Evolutionary conservation across 2,329 filamentous ascomycete genomes (phyloP), one percentile per base, ranked within the genome.

Genomic region (Cercospora janseana): DNA sequence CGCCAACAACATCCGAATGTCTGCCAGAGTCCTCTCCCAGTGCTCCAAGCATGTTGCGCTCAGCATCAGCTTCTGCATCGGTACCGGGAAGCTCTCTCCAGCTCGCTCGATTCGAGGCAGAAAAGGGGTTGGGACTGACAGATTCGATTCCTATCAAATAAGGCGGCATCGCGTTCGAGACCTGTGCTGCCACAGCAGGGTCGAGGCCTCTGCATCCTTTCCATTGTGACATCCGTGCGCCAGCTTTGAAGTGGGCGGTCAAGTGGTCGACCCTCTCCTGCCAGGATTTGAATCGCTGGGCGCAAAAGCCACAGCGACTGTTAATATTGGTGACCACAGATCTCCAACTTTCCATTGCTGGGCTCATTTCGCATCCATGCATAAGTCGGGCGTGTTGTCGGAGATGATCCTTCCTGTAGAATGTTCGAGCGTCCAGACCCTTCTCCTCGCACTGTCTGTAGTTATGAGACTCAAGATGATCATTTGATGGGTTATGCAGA

Each of bases 361-460:
- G 60, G 74, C 83, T 71, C 63, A 81, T 75, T 55, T 86, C 87
- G 57, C 76, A 77, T 53, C 74, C 73, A 60, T 83, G 80, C 72
- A 82, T 80, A 46, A 83, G 67, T 27, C 79, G 73, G 24, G 83
- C 66, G 63, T 83, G 80, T 59, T 83, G 80, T 42, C 79, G 75
- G 9, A 83, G 71, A 60, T 83, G 80, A 59, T 83, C 80, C 63
- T 83, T 83, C 20, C 80, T 72, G 60, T 80, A 82, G 63, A 83
- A 83, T 0, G 79, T 82, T 27, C 81, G 77, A 58, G 87, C 83
- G 48, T 80, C 76, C 1, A 76, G 56, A 3, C 78, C 78, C 63
- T 86, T 81, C 61, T 89, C 85, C 55, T 82, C 81, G 64, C 87
- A 91, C 10, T 79, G 70, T 26, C 70, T 69, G 62, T 80, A 80